A percentile compares a stretch with the other conserved stretches of the same genome.
phyloP scores from a whole-genome alignment of 1,284 basidiomycete species.

The Phellinidium pouzarii region DNA sequence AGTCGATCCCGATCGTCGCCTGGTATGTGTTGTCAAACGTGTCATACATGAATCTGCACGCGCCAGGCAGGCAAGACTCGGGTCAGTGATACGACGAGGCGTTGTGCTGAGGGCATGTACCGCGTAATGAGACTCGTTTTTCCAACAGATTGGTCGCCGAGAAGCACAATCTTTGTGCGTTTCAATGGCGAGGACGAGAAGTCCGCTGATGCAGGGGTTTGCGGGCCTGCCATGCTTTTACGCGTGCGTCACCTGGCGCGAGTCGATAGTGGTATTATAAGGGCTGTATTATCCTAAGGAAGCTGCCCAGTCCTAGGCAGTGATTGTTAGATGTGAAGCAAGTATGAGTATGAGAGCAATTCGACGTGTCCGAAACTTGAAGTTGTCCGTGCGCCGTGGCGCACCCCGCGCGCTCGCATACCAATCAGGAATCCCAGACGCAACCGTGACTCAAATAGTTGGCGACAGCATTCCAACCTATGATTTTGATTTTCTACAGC shows the following conservation, averaged over 20 bases:
- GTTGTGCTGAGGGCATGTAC: constrained; percentile 33
- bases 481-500: too few species aligned
- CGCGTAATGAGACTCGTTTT: constrained; percentile 98
- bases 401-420: not conserved
- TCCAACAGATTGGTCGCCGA: constrained; percentile 90
- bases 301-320: not conserved
- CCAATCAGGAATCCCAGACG: too few species aligned
- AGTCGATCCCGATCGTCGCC: constrained; percentile 99
- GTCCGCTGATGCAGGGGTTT: constrained; percentile 69
- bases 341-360: not conserved
- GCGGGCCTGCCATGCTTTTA: constrained; percentile 24
- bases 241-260: not conserved
- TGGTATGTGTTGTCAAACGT: constrained; percentile 99
- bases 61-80: not conserved
- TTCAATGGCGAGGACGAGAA: constrained; percentile 84
- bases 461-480: too few species aligned
- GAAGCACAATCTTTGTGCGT: constrained; percentile 93
- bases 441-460: too few species aligned
- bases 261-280: not conserved
- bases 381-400: not conserved
- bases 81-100: not conserved
- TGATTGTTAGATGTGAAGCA: not conserved
- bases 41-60: constrained; percentile 93
- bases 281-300: not conserved
- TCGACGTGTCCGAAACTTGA: constrained; percentile 3